Evolutionary conservation across 1,139 yeast species (phyloP).

Genomic region (Pichia sp.): DNA sequence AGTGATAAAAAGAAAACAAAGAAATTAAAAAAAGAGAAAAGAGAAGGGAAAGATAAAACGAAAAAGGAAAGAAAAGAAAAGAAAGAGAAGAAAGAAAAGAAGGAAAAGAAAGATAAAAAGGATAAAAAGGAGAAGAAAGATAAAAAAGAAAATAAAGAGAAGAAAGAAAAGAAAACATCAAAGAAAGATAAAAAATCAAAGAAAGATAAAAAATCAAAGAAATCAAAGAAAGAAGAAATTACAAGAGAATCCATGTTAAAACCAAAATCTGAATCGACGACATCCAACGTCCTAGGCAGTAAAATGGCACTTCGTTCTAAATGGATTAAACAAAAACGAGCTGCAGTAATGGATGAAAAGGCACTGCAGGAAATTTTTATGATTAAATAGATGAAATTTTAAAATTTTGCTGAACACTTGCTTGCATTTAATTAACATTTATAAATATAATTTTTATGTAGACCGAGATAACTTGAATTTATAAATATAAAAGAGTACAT

Average conservation of each 20-base stretch:
- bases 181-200: constrained; percentile 31
- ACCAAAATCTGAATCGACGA: constrained; percentile 32
- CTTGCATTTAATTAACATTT: too few species aligned
- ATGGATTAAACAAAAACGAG: constrained; percentile 84
- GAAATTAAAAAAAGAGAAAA: constrained; percentile 17
- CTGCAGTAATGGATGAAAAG: constrained; percentile 83
- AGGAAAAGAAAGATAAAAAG: constrained; percentile 30
- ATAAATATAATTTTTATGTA: too few species aligned
- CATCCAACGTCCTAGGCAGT: constrained; percentile 42
- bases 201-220: constrained; percentile 29
- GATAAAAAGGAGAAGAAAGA: constrained; percentile 31
- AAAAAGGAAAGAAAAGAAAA: constrained; percentile 30
- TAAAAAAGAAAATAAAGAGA: constrained; percentile 27
- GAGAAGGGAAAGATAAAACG: constrained; percentile 26
- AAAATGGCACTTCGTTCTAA: constrained; percentile 75
- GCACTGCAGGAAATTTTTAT: constrained; percentile 89
- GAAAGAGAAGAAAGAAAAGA: constrained; percentile 28
- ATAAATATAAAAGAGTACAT: too few species aligned
- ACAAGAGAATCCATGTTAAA: constrained; percentile 38
- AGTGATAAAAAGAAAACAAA: constrained; percentile 23
- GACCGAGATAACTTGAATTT: too few species aligned
- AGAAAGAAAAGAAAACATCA: constrained; percentile 23
- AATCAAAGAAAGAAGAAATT: constrained; percentile 25
- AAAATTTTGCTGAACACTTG: too few species aligned
- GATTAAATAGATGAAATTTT: constrained; percentile 50